phyloP scores from a whole-genome alignment of 2,329 filamentous ascomycete genomes.

The Aspergillus ustus region DNA sequence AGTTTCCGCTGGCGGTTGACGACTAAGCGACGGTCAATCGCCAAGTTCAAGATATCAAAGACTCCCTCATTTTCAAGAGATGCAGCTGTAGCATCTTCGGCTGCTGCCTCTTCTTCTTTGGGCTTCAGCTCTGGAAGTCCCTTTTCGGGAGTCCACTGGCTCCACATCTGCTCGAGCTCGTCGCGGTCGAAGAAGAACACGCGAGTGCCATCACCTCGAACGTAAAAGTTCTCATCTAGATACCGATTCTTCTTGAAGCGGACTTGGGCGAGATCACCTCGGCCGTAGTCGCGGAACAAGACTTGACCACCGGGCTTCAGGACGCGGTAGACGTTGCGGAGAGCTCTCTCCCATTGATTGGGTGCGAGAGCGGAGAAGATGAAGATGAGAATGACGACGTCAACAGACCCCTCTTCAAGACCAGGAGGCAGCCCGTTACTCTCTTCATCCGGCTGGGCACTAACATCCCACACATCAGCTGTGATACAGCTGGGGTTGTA shows the following conservation, averaged over 20 bases:
- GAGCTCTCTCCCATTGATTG: slow-evolving; percentile 78
- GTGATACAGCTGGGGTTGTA: slow-evolving; percentile 76
- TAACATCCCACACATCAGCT: slow-evolving; percentile 94
- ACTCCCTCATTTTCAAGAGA: slow-evolving; percentile 30
- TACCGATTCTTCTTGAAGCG: slow-evolving; percentile 95
- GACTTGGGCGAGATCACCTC: slow-evolving; percentile 94
- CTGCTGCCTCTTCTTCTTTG: background rate
- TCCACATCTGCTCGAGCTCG: slow-evolving; percentile 81
- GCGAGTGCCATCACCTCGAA: slow-evolving; percentile 89
- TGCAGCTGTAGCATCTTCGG: slow-evolving; percentile 13
- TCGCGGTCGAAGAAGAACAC: slow-evolving; percentile 97
- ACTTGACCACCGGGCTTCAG: slow-evolving; percentile 93
- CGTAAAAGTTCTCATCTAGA: slow-evolving; percentile 96
- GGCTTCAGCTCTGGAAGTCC: slow-evolving; percentile 29
- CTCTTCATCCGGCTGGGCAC: slow-evolving; percentile 60
- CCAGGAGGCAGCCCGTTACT: slow-evolving; percentile 69
- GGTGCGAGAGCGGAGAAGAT: slow-evolving; percentile 93
- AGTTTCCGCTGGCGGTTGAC: slow-evolving; percentile 88
- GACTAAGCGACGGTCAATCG: slow-evolving; percentile 83
- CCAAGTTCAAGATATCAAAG: slow-evolving; percentile 79
- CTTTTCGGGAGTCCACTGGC: slow-evolving; percentile 49
- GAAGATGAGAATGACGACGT: slow-evolving; percentile 93
- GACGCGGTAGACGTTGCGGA: slow-evolving; percentile 78
- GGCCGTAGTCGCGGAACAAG: slow-evolving; percentile 94
- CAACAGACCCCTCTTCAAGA: slow-evolving; percentile 76